These are phyloP conservation scores for Cyclocybe cylindracea DNA, from an alignment of 768 basidiomycete genomes.

Conservation along the genomic window DNA sequence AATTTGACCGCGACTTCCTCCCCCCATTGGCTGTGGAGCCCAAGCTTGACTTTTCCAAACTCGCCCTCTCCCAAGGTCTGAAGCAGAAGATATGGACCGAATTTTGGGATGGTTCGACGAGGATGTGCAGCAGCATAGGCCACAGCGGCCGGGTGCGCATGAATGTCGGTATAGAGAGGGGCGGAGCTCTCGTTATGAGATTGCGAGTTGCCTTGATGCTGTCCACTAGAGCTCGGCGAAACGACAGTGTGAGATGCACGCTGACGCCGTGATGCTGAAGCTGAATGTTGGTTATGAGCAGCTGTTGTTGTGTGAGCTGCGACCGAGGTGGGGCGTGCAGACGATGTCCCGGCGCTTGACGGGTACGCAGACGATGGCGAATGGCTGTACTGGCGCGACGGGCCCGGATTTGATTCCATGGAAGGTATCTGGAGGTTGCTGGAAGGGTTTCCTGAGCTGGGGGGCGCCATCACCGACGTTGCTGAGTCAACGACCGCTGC, in stretches of 20 bases:
- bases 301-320: slow-evolving; percentile 13
- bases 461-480: slow-evolving; percentile 18
- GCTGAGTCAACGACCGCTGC: slow-evolving; percentile 14
- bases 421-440: slow-evolving; percentile 26
- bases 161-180: slow-evolving; percentile 51
- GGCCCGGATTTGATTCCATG: slow-evolving; percentile 13
- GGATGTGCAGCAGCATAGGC: slow-evolving; percentile 85
- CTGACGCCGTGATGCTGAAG: slow-evolving; percentile 40
- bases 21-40: slow-evolving; percentile 89
- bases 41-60: slow-evolving; percentile 99
- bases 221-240: slow-evolving; percentile 37
- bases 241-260: slow-evolving; percentile 75
- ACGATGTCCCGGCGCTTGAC: slow-evolving; percentile 7
- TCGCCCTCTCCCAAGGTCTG: slow-evolving; percentile 98
- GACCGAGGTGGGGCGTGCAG: slow-evolving; percentile 20
- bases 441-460: slow-evolving; percentile 13
- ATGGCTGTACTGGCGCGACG: slow-evolving; percentile 18
- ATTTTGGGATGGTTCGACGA: slow-evolving; percentile 84
- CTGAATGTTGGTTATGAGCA: slow-evolving; percentile 7
- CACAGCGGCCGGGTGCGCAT: slow-evolving; percentile 81
- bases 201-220: slow-evolving; percentile 26
- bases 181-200: slow-evolving; percentile 41
- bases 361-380: slow-evolving; percentile 16
- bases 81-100: slow-evolving; percentile 92
- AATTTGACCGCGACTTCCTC: slow-evolving; percentile 99